phyloP scores from a whole-genome alignment of 257 asterid genomes.

The Solanum etuberosum region DNA sequence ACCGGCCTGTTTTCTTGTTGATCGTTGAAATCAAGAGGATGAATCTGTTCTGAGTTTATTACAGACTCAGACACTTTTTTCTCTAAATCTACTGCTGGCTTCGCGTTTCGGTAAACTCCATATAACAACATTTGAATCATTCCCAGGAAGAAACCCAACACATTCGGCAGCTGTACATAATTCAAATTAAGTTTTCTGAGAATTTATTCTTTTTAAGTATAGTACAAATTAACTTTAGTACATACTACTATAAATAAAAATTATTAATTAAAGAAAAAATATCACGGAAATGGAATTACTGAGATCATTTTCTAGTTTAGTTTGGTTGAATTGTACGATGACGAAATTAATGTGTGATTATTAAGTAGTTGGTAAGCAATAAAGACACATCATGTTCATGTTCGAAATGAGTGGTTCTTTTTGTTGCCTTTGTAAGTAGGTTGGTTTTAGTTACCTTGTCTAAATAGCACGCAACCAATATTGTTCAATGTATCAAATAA shows the following conservation, averaged over 20 bases:
- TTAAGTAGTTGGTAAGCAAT: not conserved
- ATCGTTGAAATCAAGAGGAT: constrained; percentile 5
- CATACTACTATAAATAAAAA: not conserved
- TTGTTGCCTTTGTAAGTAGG: not conserved
- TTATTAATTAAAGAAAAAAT: not conserved
- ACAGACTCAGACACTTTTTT: constrained; percentile 20
- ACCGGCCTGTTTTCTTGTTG: not conserved
- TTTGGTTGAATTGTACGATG: not conserved
- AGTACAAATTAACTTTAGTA: not conserved
- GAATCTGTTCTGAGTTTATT: constrained; percentile 24
- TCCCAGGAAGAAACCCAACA: constrained; percentile 64
- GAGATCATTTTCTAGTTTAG: not conserved
- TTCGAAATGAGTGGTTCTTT: not conserved
- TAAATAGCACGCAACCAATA: not conserved
- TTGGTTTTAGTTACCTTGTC: not conserved
- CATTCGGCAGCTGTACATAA: constrained; percentile 48
- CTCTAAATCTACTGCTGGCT: constrained; percentile 9
- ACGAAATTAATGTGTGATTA: not conserved
- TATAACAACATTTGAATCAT: constrained; percentile 54
- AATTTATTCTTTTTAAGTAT: too few relatives aligned
- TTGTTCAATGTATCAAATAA: not conserved
- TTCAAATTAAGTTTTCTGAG: too few relatives aligned
- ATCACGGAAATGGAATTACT: not conserved
- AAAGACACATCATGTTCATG: not conserved
- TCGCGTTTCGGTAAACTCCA: constrained; percentile 36